Evolutionary conservation across 495 filamentous ascomycete genomes (phyloP), one percentile per base, ranked within the genome.

Genomic region (Xeromyces bisporus): DNA sequence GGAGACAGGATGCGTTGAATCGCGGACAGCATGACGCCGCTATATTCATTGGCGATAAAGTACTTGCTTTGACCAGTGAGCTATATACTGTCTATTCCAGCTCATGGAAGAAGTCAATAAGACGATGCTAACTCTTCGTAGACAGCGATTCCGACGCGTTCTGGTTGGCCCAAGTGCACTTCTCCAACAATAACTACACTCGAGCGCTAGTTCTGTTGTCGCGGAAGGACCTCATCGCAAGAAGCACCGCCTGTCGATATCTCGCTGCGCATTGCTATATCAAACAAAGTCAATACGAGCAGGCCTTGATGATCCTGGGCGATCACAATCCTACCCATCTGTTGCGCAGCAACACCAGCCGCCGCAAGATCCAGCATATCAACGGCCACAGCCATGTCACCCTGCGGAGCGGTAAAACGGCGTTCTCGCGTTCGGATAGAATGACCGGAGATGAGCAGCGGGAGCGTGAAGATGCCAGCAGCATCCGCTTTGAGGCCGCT

Each of bases 1-100:
- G 89, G 89, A 68, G 84, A 37, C 79, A 92, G 55, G 82, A 94
- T 62, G 83, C 85, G 35, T 54, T 87, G 38, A 81, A 87, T 51
- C 92, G 89, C 48, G 77, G 89, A 33, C 86, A 99, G 46, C 81
- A 92, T 53, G 87, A 94, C 28, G 74, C 89, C 7, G 91, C 91
- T 31, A 84, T 94, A 46, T 96, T 85, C 47, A 82, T 96, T 42
- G 87, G 81, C 14, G 89, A 99, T 63, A 96, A 99, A 65, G 66
- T 96, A 37, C 65, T 94, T 23, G 87, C 87, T 30, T 66, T 96
- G 44, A 94, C 87, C 20, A 77, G 89, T 96, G 57, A 38, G 69
- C 53, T 42, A 16, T 8, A 3, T 15, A 12, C 13, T 15, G 6
- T 12, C 2, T 9, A 18, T 31, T 40, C n/a, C 38, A 8, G 6